A percentile compares a stretch with the other conserved stretches of the same genome.
Conservation (phyloP, 257 asterid species). For the Buddleja alternifolia region DNA sequence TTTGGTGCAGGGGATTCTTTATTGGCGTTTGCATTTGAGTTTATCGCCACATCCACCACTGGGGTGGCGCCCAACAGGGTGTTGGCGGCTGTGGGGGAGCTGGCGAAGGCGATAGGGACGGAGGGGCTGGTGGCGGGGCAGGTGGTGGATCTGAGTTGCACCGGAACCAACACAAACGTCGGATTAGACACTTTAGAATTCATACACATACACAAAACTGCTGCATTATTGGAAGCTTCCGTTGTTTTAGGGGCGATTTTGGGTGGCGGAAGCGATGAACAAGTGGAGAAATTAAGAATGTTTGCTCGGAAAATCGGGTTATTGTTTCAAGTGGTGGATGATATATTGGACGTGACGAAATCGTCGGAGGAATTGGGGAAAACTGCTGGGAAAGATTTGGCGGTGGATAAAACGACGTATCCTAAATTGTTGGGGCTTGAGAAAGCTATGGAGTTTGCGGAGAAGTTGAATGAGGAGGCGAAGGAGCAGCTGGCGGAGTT, state of each 20-base stretch:
- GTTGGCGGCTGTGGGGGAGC: slow-evolving; percentile 39
- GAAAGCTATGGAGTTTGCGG: slow-evolving; percentile 35
- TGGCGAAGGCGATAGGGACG: slow-evolving; percentile 46
- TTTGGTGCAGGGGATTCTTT: slow-evolving; percentile 36
- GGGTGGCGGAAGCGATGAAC: slow-evolving; percentile 40
- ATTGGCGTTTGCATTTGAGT: slow-evolving; percentile 43
- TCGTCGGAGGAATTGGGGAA: slow-evolving; percentile 41
- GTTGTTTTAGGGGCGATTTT: slow-evolving; percentile 46
- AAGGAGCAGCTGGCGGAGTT: slow-evolving; percentile 32
- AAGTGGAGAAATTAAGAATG: slow-evolving; percentile 39
- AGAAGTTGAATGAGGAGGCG: slow-evolving; percentile 33
- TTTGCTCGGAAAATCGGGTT: slow-evolving; percentile 44
- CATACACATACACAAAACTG: slow-evolving; percentile 48
- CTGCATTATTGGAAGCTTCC: slow-evolving; percentile 43
- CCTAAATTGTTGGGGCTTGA: slow-evolving; percentile 42
- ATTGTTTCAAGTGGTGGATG: slow-evolving; percentile 47
- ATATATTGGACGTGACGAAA: slow-evolving; percentile 41
- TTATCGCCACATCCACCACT: slow-evolving; percentile 32
- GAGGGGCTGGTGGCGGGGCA: slow-evolving; percentile 54
- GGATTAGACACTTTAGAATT: slow-evolving; percentile 41
- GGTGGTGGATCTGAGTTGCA: slow-evolving; percentile 39
- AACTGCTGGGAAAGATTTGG: slow-evolving; percentile 41
- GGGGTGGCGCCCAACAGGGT: slow-evolving; percentile 34
- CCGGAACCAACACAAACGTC: slow-evolving; percentile 34
- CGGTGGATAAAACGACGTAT: slow-evolving; percentile 36